Base-by-base conservation (phyloP, 208 protist genomes). In the Angomonas deanei region DNA sequence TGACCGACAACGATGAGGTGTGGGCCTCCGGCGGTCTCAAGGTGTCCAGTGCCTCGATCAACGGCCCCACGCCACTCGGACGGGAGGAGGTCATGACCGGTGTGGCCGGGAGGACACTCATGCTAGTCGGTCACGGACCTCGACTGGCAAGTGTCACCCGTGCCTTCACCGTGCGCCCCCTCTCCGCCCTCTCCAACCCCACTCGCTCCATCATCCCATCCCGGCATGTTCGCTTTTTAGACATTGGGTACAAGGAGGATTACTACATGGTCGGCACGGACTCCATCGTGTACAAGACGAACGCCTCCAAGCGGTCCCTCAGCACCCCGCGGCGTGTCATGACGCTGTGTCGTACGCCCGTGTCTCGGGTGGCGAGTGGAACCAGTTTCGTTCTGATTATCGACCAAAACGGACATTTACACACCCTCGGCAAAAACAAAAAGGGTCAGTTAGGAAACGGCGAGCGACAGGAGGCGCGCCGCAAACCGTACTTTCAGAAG, bases 191-290 rank as follows among this genome's bases (percentile, higher is more conserved):
- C 13, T 84, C 78, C 3, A 88, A 84, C 55, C 79, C 78, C 6
- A 85, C 78, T 19, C 75, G 79, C 17, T 84, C 81, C 13, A 70
- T 95, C 34, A 84, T 95, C n/a, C 89, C 89, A 0, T 74, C 74
- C 0, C 81, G 89, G 1, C 83, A 80, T 23, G 66, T 93, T 2
- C 81, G 84, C 33, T 93, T 89, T 39, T 32, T 96, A 3, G 86
- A 86, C 62, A 54, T 96, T 10, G 86, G 89, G 33, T 87, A 89
- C 58, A 76, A 76, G 15, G 83, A 91, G 50, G 89, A 96, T 61
- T 91, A 82, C 72, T 93, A 88, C 68, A 93, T 96, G 86, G 76
- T 96, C 2, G 89, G 86, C 48, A 86, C 66, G 3, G 89, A 96
- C 66, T 86, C 81, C 23, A 76, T 86, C 8, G 61, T 96, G 52